Percentiles rank a stretch among this genome's conserved stretches.
phyloP scores from a whole-genome alignment of 495 filamentous ascomycete genomes.

The Parmelia sp. region DNA sequence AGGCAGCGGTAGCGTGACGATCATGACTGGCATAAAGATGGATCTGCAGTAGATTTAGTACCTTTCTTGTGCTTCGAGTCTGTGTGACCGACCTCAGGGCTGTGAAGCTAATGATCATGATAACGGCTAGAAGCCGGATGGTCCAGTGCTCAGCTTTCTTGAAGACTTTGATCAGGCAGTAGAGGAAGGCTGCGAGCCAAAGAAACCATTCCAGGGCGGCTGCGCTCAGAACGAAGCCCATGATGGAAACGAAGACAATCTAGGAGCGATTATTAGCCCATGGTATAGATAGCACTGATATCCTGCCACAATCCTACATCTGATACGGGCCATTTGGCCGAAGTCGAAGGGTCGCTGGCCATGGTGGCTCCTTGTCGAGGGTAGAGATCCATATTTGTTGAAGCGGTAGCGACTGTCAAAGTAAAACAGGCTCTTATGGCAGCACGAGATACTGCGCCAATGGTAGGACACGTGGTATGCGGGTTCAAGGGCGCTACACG shows the following conservation, averaged over 20 bases:
- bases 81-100: conserved; percentile 56
- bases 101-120: conserved; percentile 69
- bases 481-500: neutral
- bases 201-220: conserved; percentile 92
- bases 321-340: conserved; percentile 6
- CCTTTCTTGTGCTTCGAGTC: neutral
- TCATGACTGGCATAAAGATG: conserved; percentile 89
- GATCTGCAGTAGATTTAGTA: conserved; percentile 43
- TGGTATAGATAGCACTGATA: neutral
- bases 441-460: neutral
- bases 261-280: conserved; percentile 27
- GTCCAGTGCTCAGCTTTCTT: conserved; percentile 85
- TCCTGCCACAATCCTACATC: conserved; percentile 4
- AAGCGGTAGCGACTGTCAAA: conserved; percentile 1
- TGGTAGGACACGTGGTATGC: neutral
- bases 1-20: conserved; percentile 87
- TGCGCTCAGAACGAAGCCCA: conserved; percentile 74
- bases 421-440: neutral
- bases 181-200: conserved; percentile 86
- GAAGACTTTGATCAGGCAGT: conserved; percentile 84
- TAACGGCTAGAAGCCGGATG: conserved; percentile 64
- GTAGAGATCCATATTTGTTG: neutral
- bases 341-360: neutral
- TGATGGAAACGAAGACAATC: conserved; percentile 77
- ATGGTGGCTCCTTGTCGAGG: conserved; percentile 1